Evolutionary conservation across 2,329 filamentous ascomycete genomes (phyloP).

Genomic region (Beauveria asiatica): DNA sequence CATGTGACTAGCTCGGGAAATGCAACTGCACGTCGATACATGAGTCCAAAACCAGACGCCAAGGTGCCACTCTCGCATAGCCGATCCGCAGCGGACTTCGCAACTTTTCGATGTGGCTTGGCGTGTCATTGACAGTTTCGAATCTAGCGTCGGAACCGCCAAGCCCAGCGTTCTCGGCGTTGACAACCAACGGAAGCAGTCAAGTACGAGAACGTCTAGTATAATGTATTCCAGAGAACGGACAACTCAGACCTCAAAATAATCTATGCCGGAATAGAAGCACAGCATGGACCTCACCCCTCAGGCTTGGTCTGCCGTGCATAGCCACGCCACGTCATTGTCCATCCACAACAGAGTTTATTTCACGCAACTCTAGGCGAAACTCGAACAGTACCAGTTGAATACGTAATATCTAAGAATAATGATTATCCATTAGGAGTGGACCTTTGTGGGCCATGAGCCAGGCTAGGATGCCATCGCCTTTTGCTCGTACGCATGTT

Average conservation of each 20-base stretch:
- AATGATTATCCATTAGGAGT: neutral
- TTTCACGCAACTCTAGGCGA: neutral
- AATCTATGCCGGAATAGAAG: neutral
- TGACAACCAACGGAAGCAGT: neutral
- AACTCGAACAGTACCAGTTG: neutral
- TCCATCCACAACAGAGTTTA: neutral
- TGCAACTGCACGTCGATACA: neutral
- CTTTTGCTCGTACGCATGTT: neutral
- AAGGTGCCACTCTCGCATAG: neutral
- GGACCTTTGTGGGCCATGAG: conserved; percentile 1
- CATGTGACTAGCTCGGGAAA: neutral
- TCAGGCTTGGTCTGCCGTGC: neutral
- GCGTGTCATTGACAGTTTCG: neutral
- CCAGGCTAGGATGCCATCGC: neutral
- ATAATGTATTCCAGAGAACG: neutral
- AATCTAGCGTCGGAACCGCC: neutral
- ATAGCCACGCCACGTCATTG: neutral
- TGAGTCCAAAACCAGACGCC: neutral
- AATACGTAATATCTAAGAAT: neutral
- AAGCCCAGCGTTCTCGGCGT: neutral
- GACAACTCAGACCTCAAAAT: neutral
- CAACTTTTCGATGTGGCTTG: conserved; percentile 6
- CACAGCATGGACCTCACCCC: neutral
- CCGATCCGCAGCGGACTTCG: conserved; percentile 5
- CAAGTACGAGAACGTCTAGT: neutral